These are phyloP conservation scores for Monilinia vaccinii-corymbosi DNA, from an alignment of 2,329 filamentous ascomycete species.

Conservation along the genomic window DNA sequence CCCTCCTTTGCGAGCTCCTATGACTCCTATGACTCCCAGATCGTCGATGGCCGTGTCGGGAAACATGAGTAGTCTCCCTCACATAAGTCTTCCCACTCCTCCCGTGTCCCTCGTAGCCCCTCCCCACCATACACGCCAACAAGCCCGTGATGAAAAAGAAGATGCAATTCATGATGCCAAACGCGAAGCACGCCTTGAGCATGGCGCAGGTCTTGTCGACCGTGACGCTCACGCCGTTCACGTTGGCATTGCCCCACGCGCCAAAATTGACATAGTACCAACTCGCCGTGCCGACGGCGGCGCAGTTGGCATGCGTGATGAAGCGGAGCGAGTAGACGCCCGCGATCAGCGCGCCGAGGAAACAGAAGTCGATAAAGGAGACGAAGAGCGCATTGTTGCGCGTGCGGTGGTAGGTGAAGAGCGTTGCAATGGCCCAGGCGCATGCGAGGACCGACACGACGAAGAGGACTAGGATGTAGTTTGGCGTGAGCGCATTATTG, in stretches of 20 bases:
- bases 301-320: constrained; percentile 58
- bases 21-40: constrained; percentile 27
- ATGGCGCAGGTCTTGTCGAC: constrained; percentile 76
- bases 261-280: constrained; percentile 52
- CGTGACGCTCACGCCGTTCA: constrained; percentile 42
- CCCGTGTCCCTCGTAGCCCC: background rate
- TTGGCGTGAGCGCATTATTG: constrained; percentile 49
- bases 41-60: constrained; percentile 24
- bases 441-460: constrained; percentile 55
- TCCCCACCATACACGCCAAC: constrained; percentile 44
- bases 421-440: constrained; percentile 55
- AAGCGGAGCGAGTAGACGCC: constrained; percentile 50
- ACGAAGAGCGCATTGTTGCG: constrained; percentile 53
- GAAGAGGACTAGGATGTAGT: constrained; percentile 57
- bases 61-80: constrained; percentile 24
- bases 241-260: constrained; percentile 46
- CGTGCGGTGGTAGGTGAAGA: constrained; percentile 58
- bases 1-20: constrained; percentile 22
- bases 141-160: constrained; percentile 73
- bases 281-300: constrained; percentile 40
- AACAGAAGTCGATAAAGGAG: constrained; percentile 48
- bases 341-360: constrained; percentile 56
- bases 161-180: constrained; percentile 79
- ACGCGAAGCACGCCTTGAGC: constrained; percentile 83
- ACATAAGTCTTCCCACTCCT: constrained; percentile 21